Evolutionary conservation across 1,139 yeast genomes (phyloP).

Genomic region (Suhomyces bokatorum): DNA sequence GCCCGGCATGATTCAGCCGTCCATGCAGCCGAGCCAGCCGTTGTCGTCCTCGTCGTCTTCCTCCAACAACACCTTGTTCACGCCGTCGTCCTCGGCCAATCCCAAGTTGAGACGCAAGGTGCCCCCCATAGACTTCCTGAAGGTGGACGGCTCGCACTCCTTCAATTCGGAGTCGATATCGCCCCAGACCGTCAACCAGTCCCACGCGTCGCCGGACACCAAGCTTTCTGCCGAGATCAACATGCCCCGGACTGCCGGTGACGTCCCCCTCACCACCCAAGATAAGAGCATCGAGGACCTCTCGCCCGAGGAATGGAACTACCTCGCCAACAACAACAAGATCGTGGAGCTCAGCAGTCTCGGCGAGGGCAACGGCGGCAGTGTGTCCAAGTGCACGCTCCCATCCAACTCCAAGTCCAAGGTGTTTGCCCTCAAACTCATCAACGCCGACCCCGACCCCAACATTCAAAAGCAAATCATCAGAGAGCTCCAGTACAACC

Average conservation of each 20-base stretch:
- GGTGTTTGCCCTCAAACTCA: slow-evolving; percentile 85
- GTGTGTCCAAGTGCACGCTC: slow-evolving; percentile 75
- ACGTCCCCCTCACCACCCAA: slow-evolving; percentile 2
- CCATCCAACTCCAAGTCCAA: slow-evolving; percentile 35
- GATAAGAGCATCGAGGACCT: slow-evolving; percentile 47
- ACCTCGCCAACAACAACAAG: slow-evolving; percentile 55
- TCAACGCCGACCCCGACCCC: slow-evolving; percentile 75
- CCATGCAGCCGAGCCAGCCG: slow-evolving; percentile 4
- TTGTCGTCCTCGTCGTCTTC: slow-evolving; percentile 9
- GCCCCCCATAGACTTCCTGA: slow-evolving; percentile 45
- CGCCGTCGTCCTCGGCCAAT: slow-evolving; percentile 12
- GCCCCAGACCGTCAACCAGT: slow-evolving; percentile 1
- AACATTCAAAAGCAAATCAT: slow-evolving; percentile 81
- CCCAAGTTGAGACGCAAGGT: slow-evolving; percentile 40
- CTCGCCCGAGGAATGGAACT: slow-evolving; percentile 78
- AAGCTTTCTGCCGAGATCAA: neutral
- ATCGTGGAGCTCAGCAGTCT: slow-evolving; percentile 65
- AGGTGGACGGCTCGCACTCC: slow-evolving; percentile 34
- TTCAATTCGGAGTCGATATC: slow-evolving; percentile 14
- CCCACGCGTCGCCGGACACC: neutral
- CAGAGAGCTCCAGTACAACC: slow-evolving; percentile 85
- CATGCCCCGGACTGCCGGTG: too few species aligned
- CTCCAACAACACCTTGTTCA: slow-evolving; percentile 11
- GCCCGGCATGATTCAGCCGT: neutral
- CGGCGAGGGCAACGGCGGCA: slow-evolving; percentile 96